Conservation (phyloP, 2,329 filamentous ascomycete genomes). For the Talaromyces rugulosus region DNA sequence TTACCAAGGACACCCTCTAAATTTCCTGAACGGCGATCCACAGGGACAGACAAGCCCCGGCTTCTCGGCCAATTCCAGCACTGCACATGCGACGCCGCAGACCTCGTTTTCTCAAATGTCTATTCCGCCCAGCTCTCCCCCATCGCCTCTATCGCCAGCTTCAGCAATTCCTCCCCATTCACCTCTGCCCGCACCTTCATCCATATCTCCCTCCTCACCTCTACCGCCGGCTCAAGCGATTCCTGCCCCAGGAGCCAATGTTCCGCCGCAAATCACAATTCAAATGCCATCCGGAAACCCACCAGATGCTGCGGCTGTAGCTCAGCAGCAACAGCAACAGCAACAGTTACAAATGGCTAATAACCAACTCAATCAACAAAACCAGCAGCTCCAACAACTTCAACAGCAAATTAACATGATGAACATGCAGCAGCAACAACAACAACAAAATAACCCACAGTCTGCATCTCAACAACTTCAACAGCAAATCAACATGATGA, state of each 20-base stretch:
- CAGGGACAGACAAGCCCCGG: neutral
- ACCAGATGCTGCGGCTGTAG: neutral
- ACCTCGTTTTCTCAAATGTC: neutral
- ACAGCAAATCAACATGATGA: slow-evolving; percentile 10
- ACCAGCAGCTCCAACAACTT: slow-evolving; percentile 8
- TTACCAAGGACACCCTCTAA: neutral
- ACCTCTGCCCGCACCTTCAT: neutral
- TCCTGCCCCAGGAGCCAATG: neutral
- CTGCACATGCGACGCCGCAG: neutral
- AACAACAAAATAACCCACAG: neutral
- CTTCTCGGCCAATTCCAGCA: neutral
- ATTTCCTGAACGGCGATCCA: too few relatives aligned
- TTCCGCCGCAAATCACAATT: neutral
- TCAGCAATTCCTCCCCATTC: neutral
- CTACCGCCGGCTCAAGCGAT: neutral
- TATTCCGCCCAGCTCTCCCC: neutral
- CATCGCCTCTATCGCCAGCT: neutral
- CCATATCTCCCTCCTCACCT: neutral
- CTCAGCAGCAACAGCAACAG: slow-evolving; percentile 1
- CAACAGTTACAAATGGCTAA: neutral
- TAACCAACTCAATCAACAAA: neutral
- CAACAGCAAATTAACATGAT: slow-evolving; percentile 9
- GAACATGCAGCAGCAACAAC: slow-evolving; percentile 4
- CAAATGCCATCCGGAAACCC: neutral
- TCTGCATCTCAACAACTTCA: slow-evolving; percentile 1